Percentiles rank a stretch among this genome's conserved stretches.
These are phyloP conservation scores for Phytophthora capsici DNA, from an alignment of 352 stramenopile species.

Conservation along the genomic window DNA sequence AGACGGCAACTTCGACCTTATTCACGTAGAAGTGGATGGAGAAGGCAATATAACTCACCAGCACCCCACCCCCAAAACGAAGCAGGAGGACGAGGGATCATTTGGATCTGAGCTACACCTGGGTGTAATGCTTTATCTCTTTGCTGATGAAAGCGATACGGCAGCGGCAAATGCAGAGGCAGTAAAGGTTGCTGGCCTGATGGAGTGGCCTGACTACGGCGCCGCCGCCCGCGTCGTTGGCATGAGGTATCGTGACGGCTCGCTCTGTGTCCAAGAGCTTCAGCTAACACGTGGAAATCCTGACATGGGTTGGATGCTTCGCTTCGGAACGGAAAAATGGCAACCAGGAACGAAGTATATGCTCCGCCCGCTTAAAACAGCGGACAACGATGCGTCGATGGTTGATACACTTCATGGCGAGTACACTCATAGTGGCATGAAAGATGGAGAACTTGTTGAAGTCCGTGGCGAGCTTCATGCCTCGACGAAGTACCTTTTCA, in stretches of 20 bases:
- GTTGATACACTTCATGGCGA: conserved; percentile 59
- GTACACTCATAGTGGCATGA: conserved; percentile 60
- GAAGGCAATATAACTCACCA: conserved; percentile 75
- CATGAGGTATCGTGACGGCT: conserved; percentile 55
- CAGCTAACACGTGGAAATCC: conserved; percentile 81
- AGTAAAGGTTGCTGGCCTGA: conserved; percentile 61
- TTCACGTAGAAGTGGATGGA: conserved; percentile 86
- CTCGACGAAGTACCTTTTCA: conserved; percentile 83
- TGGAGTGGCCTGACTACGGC: conserved; percentile 88
- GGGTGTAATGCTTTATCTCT: conserved; percentile 80
- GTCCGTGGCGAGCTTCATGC: conserved; percentile 70
- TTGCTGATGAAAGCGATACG: conserved; percentile 29
- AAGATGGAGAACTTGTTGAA: conserved; percentile 68
- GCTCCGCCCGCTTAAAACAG: conserved; percentile 40
- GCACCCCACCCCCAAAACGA: conserved; percentile 74
- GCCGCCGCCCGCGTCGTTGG: conserved; percentile 77
- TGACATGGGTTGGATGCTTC: conserved; percentile 88
- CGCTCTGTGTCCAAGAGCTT: conserved; percentile 80
- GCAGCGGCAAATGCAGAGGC: neutral
- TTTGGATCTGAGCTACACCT: conserved; percentile 84
- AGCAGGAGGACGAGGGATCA: conserved; percentile 72
- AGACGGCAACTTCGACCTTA: conserved; percentile 87
- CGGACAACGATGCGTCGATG: conserved; percentile 4
- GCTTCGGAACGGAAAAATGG: conserved; percentile 89
- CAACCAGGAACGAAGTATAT: conserved; percentile 88